phyloP scores from a whole-genome alignment of 2,329 filamentous ascomycete species.

The Rutstroemia sp. region DNA sequence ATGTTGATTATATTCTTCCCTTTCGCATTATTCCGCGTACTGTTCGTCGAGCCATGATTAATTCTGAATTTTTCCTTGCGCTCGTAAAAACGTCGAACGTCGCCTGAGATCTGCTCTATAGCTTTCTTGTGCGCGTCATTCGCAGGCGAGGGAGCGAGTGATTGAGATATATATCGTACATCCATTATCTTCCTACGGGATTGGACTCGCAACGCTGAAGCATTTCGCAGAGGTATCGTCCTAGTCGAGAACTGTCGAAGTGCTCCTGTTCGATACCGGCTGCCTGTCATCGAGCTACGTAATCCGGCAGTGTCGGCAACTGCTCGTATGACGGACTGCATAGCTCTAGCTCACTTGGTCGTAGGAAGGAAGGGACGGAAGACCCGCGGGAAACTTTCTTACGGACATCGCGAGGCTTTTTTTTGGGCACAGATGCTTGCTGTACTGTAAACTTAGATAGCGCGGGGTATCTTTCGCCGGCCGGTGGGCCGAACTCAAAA shows the following conservation, averaged over 20 bases:
- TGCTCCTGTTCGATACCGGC: neutral
- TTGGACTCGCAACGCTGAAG: neutral
- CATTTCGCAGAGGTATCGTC: neutral
- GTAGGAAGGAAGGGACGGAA: neutral
- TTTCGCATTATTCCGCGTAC: conserved; percentile 38
- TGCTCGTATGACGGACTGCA: neutral
- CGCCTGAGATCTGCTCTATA: conserved; percentile 38
- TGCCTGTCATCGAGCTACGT: neutral
- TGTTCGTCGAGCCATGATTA: conserved; percentile 50
- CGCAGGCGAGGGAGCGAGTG: neutral
- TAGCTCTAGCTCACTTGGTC: neutral
- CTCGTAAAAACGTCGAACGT: conserved; percentile 39
- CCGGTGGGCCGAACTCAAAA: neutral
- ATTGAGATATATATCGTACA: neutral
- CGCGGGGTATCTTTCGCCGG: neutral
- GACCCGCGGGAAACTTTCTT: neutral
- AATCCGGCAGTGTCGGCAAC: neutral
- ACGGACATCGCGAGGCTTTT: neutral
- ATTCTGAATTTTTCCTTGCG: conserved; percentile 45
- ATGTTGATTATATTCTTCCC: conserved; percentile 38
- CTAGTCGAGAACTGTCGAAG: neutral
- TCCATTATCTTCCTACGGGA: neutral
- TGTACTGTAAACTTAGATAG: neutral
- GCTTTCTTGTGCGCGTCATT: conserved; percentile 33
- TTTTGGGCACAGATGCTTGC: neutral